Conservation (phyloP, 495 filamentous ascomycete species). For the Penicillium longicatenatum region DNA sequence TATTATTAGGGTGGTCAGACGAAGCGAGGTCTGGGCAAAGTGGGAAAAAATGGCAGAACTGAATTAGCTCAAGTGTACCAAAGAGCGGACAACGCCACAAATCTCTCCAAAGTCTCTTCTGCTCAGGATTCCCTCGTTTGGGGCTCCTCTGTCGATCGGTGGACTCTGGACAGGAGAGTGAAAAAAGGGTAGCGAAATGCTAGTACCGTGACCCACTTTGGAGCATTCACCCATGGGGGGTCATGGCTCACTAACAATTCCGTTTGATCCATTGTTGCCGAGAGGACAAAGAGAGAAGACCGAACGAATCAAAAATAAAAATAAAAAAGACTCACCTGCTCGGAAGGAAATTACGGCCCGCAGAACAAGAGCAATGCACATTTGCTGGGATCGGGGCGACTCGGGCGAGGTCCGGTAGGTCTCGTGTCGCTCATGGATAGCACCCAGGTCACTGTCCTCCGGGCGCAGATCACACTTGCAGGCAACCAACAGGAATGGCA, state of each 20-base stretch:
- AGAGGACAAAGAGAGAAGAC: constrained; percentile 5
- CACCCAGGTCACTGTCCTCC: constrained; percentile 47
- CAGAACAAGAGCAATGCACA: constrained; percentile 76
- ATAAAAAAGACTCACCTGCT: constrained; percentile 60
- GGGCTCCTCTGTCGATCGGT: constrained; percentile 26
- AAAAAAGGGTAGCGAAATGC: constrained; percentile 36
- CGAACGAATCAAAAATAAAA: not conserved
- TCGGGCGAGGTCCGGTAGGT: constrained; percentile 72
- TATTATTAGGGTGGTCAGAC: constrained; percentile 17
- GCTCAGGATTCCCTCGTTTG: constrained; percentile 4
- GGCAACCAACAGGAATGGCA: constrained; percentile 77
- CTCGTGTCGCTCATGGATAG: constrained; percentile 60
- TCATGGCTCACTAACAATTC: constrained; percentile 26
- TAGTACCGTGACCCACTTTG: constrained; percentile 38
- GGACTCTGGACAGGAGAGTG: constrained; percentile 19
- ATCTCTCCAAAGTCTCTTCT: constrained; percentile 9
- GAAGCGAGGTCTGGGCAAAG: constrained; percentile 21
- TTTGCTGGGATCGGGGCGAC: constrained; percentile 71
- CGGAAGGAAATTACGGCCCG: constrained; percentile 63
- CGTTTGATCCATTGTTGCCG: constrained; percentile 9
- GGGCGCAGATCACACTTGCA: constrained; percentile 81
- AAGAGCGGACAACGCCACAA: constrained; percentile 14
- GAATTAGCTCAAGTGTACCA: constrained; percentile 16
- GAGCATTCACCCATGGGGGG: constrained; percentile 22
- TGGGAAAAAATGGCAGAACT: constrained; percentile 2